A percentile compares a stretch with the other conserved stretches of the same genome.
Evolutionary conservation across 2,329 filamentous ascomycete genomes (phyloP).

Genomic region (Xylaria sp.): DNA sequence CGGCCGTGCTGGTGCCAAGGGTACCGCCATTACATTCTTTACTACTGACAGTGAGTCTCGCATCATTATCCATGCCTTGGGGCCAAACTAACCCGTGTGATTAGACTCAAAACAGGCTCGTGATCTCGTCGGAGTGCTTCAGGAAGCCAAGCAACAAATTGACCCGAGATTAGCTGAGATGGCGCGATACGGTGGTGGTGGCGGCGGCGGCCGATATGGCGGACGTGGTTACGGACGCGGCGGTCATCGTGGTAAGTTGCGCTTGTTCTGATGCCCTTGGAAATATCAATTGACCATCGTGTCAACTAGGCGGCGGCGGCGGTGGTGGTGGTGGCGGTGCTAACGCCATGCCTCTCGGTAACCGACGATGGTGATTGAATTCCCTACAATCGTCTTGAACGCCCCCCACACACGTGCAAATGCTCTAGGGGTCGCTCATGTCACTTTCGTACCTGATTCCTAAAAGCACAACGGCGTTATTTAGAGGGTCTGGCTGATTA

Average conservation of each 20-base stretch:
- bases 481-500: conserved; percentile 43
- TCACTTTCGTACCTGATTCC: conserved; percentile 28
- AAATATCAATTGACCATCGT: conserved; percentile 16
- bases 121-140: conserved; percentile 90
- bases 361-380: conserved; percentile 42
- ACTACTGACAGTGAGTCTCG: conserved; percentile 87
- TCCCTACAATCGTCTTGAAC: conserved; percentile 9
- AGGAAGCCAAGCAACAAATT: conserved; percentile 97
- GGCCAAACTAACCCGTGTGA: conserved; percentile 44
- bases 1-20: conserved; percentile 89
- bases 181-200: conserved; percentile 87
- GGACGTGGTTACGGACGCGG: conserved; percentile 69
- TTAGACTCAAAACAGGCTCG: conserved; percentile 91
- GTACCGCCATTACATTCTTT: conserved; percentile 98
- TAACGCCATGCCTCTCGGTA: conserved; percentile 43
- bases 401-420: conserved; percentile 15
- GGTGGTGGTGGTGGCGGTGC: conserved; percentile 51
- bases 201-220: conserved; percentile 75
- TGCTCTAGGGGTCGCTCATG: conserved; percentile 23
- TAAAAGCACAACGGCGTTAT: conserved; percentile 45
- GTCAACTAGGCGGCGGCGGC: conserved; percentile 49
- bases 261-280: neutral
- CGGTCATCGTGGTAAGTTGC: conserved; percentile 48
- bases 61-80: neutral
- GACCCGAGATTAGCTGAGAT: conserved; percentile 96